Evolutionary conservation across 2,329 filamentous ascomycete species (phyloP).

Genomic region (Colletotrichum lentis): DNA sequence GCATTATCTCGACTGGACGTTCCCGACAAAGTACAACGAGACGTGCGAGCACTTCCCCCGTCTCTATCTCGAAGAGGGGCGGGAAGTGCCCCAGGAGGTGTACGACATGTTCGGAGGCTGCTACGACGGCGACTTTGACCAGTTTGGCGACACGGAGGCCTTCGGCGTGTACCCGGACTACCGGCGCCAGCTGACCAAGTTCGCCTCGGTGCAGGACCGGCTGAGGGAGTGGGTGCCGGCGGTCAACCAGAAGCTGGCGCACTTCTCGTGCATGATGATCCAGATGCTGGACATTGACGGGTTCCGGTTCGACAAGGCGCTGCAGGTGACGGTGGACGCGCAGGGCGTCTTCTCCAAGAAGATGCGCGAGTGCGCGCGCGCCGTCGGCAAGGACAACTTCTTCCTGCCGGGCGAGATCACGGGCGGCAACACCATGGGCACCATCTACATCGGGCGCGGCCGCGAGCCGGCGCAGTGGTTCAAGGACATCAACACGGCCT

Average conservation of each 20-base stretch:
- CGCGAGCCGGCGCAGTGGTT: constrained; percentile 51
- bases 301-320: constrained; percentile 72
- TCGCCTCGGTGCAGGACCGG: constrained; percentile 72
- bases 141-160: constrained; percentile 69
- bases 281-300: constrained; percentile 70
- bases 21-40: constrained; percentile 61
- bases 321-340: constrained; percentile 70
- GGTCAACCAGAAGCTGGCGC: constrained; percentile 64
- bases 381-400: constrained; percentile 68
- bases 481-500: constrained; percentile 38
- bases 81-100: constrained; percentile 57
- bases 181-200: constrained; percentile 70
- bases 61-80: constrained; percentile 68
- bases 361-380: constrained; percentile 65
- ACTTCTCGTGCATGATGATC: constrained; percentile 71
- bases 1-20: constrained; percentile 66
- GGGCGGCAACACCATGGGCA: constrained; percentile 67
- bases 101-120: constrained; percentile 61
- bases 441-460: constrained; percentile 68
- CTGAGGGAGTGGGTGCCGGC: constrained; percentile 69
- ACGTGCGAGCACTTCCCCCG: constrained; percentile 64
- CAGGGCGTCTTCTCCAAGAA: constrained; percentile 65
- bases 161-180: constrained; percentile 71
- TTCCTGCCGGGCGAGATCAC: constrained; percentile 71
- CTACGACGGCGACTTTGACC: constrained; percentile 70